These are phyloP conservation scores for Hericium coralloides DNA, from an alignment of 768 basidiomycete genomes.

Conservation along the genomic window DNA sequence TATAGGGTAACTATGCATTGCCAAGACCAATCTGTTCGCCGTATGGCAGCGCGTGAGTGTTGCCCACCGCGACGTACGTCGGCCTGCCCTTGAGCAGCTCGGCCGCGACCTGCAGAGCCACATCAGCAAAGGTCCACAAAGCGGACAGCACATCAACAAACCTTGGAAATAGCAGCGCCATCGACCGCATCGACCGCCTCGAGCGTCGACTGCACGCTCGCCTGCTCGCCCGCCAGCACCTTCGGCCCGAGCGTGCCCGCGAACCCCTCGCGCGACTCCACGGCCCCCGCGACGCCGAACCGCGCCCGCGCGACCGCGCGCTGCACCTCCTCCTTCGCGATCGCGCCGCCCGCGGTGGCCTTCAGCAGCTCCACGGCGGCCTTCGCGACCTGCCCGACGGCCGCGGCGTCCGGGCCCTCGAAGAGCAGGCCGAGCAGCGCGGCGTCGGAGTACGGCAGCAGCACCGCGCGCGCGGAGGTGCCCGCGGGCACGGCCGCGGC, in stretches of 20 bases:
- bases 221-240: conserved; percentile 53
- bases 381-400: conserved; percentile 60
- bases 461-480: conserved; percentile 61
- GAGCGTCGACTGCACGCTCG: conserved; percentile 54
- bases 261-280: conserved; percentile 66
- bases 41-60: conserved; percentile 67
- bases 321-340: conserved; percentile 65
- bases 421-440: conserved; percentile 78
- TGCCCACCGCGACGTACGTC: conserved; percentile 82
- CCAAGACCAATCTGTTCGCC: conserved; percentile 72
- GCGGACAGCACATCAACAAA: conserved; percentile 21
- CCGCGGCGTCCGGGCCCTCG: conserved; percentile 53
- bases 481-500: conserved; percentile 48
- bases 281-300: conserved; percentile 62
- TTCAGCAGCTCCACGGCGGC: conserved; percentile 61
- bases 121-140: neutral
- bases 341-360: conserved; percentile 29
- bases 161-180: conserved; percentile 61
- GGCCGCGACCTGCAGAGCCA: conserved; percentile 43
- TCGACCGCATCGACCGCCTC: conserved; percentile 64
- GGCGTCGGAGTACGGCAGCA: conserved; percentile 89
- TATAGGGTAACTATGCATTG: neutral
- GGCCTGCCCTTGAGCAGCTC: conserved; percentile 68
- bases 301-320: conserved; percentile 83
- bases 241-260: conserved; percentile 49